phyloP scores from a whole-genome alignment of 768 basidiomycete genomes.

The Hygrocybe punicea region DNA sequence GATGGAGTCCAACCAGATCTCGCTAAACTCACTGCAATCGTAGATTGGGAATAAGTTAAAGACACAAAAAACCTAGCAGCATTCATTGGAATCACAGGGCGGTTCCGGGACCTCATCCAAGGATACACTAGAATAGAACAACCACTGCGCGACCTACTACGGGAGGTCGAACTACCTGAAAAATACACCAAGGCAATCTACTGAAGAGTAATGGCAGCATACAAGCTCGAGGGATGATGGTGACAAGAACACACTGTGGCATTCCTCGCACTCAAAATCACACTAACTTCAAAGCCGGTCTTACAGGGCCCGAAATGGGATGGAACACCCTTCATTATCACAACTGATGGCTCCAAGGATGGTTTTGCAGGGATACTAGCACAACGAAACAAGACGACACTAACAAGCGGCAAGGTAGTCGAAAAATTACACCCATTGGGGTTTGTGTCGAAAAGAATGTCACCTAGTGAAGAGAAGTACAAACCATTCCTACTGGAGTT shows the following conservation, averaged over 20 bases:
- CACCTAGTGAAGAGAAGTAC: constrained; percentile 30
- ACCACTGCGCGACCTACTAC: constrained; percentile 31
- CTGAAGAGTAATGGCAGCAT: not conserved
- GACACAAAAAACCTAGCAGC: constrained; percentile 26
- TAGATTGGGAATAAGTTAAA: constrained; percentile 31
- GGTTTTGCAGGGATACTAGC: constrained; percentile 33
- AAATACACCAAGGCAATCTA: constrained; percentile 9
- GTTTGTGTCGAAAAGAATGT: constrained; percentile 35
- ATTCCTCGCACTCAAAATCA: not conserved
- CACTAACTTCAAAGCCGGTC: constrained; percentile 18
- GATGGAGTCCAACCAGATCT: constrained; percentile 35
- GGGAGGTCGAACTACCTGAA: constrained; percentile 17
- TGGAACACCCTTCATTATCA: constrained; percentile 36
- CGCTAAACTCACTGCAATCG: constrained; percentile 37
- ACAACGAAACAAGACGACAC: constrained; percentile 20
- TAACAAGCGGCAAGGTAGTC: constrained; percentile 20
- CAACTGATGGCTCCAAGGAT: constrained; percentile 35
- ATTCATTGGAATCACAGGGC: constrained; percentile 37
- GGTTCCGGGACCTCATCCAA: constrained; percentile 34
- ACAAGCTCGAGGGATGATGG: constrained; percentile 25
- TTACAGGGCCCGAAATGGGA: constrained; percentile 24
- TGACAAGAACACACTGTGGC: not conserved
- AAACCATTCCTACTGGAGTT: constrained; percentile 37
- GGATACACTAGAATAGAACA: constrained; percentile 32
- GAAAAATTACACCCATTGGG: constrained; percentile 21